Evolutionary conservation across 768 basidiomycete species (phyloP).

Genomic region (Auriscalpium vulgare): DNA sequence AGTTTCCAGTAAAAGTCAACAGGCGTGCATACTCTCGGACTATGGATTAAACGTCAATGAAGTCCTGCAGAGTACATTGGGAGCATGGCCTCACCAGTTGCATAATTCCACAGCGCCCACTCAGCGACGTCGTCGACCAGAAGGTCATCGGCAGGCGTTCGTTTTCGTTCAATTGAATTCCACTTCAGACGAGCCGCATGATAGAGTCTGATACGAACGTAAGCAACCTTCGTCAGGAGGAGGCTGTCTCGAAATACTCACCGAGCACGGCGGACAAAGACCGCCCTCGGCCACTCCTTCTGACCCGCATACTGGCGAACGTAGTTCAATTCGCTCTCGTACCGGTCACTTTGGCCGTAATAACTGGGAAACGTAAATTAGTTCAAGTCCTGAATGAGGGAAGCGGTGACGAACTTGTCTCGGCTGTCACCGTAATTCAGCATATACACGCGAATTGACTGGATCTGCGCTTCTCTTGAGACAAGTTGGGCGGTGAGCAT

Average conservation of each 20-base stretch:
- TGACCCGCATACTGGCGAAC: conserved; percentile 62
- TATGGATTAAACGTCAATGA: conserved; percentile 2
- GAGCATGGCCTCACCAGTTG: conserved; percentile 28
- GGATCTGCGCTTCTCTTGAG: conserved; percentile 33
- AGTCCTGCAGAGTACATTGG: not conserved
- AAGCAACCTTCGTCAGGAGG: too few species aligned
- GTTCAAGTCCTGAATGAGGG: conserved; percentile 5
- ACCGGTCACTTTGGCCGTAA: conserved; percentile 48
- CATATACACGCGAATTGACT: conserved; percentile 63
- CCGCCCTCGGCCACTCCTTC: conserved; percentile 69
- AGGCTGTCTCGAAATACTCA: conserved; percentile 19
- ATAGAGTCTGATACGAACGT: conserved; percentile 36
- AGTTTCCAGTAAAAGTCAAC: not conserved
- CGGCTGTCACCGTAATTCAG: conserved; percentile 69
- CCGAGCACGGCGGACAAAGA: conserved; percentile 62
- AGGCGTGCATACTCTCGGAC: conserved; percentile 24
- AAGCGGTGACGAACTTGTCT: conserved; percentile 36
- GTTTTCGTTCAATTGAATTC: conserved; percentile 64
- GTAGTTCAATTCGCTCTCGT: conserved; percentile 53
- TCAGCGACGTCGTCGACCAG: conserved; percentile 66
- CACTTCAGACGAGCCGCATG: conserved; percentile 61
- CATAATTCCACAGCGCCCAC: conserved; percentile 76
- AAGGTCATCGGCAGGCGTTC: conserved; percentile 49
- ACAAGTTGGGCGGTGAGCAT: not conserved
- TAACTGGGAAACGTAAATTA: conserved; percentile 31